phyloP scores from a whole-genome alignment of 2,329 filamentous ascomycete genomes.

The Emergomyces africanus region DNA sequence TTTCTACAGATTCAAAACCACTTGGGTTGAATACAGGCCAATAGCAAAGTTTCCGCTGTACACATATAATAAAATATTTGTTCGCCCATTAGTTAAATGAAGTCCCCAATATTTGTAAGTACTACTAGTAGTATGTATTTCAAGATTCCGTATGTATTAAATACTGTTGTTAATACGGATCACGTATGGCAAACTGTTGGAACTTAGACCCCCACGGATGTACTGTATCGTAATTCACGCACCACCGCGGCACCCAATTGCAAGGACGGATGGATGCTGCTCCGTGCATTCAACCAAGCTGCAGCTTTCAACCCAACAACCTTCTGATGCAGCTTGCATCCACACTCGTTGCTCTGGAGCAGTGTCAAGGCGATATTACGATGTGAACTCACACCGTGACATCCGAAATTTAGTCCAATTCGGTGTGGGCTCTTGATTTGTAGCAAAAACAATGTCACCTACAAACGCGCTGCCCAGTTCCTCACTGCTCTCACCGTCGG shows the following conservation, averaged over 20 bases:
- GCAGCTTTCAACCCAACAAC: no score
- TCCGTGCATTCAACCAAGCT: no score
- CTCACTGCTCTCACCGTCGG: conserved; percentile 49
- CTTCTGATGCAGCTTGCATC: not conserved
- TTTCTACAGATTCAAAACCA: no score
- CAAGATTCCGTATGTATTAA: not conserved
- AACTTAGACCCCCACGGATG: no score
- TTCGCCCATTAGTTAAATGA: no score
- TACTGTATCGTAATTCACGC: not conserved
- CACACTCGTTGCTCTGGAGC: not conserved
- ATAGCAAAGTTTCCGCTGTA: no score
- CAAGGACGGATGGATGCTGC: no score
- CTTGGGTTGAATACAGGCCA: no score
- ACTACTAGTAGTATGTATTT: no score
- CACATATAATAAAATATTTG: no score
- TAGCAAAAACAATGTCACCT: conserved; percentile 7
- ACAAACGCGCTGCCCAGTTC: conserved; percentile 15
- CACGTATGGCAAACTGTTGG: not conserved
- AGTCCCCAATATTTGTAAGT: no score
- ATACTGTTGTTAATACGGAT: not conserved
- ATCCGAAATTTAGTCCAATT: not conserved
- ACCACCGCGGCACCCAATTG: no score
- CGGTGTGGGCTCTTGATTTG: not conserved
- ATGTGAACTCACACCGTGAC: not conserved
- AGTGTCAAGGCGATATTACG: not conserved